These are phyloP conservation scores for Fonsecaea monophora DNA, from an alignment of 2,329 filamentous ascomycete species.

Conservation along the genomic window DNA sequence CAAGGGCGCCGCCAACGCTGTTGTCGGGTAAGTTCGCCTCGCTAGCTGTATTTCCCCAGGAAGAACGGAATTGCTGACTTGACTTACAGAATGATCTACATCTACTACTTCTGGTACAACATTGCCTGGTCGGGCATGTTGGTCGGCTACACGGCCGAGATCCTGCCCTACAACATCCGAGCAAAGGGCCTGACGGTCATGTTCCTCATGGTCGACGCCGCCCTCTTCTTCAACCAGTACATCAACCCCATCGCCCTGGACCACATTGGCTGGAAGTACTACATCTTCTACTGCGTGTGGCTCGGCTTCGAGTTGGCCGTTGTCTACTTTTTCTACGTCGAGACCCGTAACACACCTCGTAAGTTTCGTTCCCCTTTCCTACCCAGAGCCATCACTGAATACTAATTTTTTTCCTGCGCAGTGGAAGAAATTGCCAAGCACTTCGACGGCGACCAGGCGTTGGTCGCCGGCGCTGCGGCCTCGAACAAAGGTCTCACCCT, in stretches of 20 bases:
- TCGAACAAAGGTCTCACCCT: conserved; percentile 39
- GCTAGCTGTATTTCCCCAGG: too few relatives aligned
- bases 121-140: conserved; percentile 49
- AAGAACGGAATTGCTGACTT: background rate
- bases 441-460: conserved; percentile 69
- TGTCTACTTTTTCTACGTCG: conserved; percentile 47
- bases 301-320: conserved; percentile 44
- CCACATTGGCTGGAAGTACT: conserved; percentile 47
- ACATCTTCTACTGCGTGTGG: conserved; percentile 48
- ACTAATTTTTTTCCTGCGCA: background rate
- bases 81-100: conserved; percentile 47
- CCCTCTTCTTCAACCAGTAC: conserved; percentile 47
- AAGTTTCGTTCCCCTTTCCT: background rate
- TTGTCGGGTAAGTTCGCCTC: conserved; percentile 43
- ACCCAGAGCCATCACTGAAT: background rate
- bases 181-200: conserved; percentile 55
- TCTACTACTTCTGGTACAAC: conserved; percentile 53
- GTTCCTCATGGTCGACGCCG: conserved; percentile 46
- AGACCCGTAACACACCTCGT: conserved; percentile 71
- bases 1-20: conserved; percentile 46
- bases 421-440: conserved; percentile 73
- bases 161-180: conserved; percentile 58
- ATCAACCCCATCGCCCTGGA: conserved; percentile 47
- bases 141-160: conserved; percentile 54
- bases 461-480: conserved; percentile 42